These are phyloP conservation scores for Aspergillus sclerotiicarbonarius DNA, from an alignment of 495 filamentous ascomycete genomes.

Conservation along the genomic window DNA sequence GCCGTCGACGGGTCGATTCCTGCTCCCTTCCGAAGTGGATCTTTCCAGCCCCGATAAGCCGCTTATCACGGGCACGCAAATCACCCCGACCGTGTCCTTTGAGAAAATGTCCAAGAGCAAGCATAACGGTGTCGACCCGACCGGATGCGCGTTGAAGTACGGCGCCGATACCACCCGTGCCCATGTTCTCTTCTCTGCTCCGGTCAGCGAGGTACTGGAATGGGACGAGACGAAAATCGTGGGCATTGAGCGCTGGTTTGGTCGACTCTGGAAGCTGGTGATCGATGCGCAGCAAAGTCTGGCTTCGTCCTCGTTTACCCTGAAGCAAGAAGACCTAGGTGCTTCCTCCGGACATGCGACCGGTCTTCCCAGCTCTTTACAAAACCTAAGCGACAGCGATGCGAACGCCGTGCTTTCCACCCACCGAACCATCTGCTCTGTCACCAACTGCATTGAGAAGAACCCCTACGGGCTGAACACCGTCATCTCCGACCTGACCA, in stretches of 20 bases:
- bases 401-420: constrained; percentile 58
- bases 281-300: constrained; percentile 31
- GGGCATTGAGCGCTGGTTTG: constrained; percentile 77
- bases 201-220: constrained; percentile 76
- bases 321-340: constrained; percentile 21
- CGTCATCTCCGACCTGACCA: constrained; percentile 75
- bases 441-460: constrained; percentile 65
- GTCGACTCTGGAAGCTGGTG: constrained; percentile 61
- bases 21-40: constrained; percentile 76
- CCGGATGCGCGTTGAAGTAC: constrained; percentile 63
- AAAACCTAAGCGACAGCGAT: constrained; percentile 47
- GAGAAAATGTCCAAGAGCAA: constrained; percentile 99
- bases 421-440: constrained; percentile 64
- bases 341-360: constrained; percentile 21
- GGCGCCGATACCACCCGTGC: constrained; percentile 83
- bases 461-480: constrained; percentile 75
- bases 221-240: constrained; percentile 85
- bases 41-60: constrained; percentile 55
- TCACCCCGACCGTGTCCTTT: constrained; percentile 59
- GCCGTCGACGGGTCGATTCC: constrained; percentile 69
- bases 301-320: constrained; percentile 19
- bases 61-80: constrained; percentile 56
- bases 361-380: constrained; percentile 27
- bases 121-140: constrained; percentile 87
- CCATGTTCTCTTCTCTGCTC: constrained; percentile 84